Evolutionary conservation across 345 rosid species (phyloP).

Genomic region (Linum trigynum): DNA sequence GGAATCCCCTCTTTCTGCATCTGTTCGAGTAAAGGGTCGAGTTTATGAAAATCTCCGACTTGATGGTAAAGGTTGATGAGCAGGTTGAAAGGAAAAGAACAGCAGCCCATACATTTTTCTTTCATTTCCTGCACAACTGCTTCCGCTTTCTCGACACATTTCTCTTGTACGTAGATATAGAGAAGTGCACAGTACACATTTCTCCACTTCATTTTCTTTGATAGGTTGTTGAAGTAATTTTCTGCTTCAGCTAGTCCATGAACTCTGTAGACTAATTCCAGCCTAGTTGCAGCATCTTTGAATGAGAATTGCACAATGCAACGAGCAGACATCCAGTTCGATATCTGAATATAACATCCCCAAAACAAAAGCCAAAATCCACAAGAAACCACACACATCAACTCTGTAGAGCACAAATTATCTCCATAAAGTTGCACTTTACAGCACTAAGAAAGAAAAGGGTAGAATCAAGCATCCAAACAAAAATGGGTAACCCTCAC

Average conservation of each 20-base stretch:
- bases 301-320: neutral
- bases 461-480: too few species aligned
- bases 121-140: conserved; percentile 19
- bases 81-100: conserved; percentile 19
- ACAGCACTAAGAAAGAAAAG: too few species aligned
- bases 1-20: conserved; percentile 20
- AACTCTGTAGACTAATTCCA: conserved; percentile 20
- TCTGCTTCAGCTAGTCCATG: conserved; percentile 19
- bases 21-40: conserved; percentile 14
- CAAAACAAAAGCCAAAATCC: too few species aligned
- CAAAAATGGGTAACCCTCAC: too few species aligned
- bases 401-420: too few species aligned
- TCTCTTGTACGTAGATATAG: conserved; percentile 11
- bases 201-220: conserved; percentile 12
- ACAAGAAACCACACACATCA: too few species aligned
- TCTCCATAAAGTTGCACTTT: too few species aligned
- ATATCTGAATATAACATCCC: too few species aligned
- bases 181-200: conserved; percentile 23
- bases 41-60: conserved; percentile 13
- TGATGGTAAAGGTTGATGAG: conserved; percentile 15
- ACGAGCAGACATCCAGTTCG: conserved; percentile 24
- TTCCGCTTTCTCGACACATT: conserved; percentile 21
- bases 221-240: conserved; percentile 11
- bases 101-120: conserved; percentile 8
- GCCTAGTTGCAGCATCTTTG: conserved; percentile 13